Evolutionary conservation across 352 stramenopile species (phyloP).

Genomic region (Pythium volutum): DNA sequence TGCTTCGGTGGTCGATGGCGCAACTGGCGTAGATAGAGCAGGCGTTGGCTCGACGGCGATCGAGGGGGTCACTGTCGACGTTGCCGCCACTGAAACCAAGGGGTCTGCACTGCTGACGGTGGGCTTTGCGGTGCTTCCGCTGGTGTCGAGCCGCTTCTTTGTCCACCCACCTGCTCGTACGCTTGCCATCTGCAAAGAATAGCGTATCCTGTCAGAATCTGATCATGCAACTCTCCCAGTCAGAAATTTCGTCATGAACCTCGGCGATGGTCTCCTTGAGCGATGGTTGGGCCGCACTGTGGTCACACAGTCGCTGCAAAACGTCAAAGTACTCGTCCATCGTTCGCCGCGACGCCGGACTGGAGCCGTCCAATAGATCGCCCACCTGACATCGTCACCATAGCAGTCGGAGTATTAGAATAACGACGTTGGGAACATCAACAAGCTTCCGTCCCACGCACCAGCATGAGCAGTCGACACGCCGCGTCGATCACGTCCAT

Average conservation of each 20-base stretch:
- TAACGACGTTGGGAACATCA: background rate
- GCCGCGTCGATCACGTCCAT: constrained; percentile 64
- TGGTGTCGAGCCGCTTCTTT: constrained; percentile 41
- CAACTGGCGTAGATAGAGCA: too few species aligned
- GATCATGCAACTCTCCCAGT: background rate
- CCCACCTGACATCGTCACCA: constrained; percentile 44
- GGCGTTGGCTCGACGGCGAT: background rate
- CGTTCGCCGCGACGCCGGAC: constrained; percentile 70
- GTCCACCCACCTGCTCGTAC: constrained; percentile 50
- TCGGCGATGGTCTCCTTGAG: constrained; percentile 54
- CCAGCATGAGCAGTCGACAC: constrained; percentile 56
- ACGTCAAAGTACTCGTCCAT: constrained; percentile 86
- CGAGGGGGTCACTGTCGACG: background rate
- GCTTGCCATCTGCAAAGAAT: constrained; percentile 27
- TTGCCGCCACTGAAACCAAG: background rate
- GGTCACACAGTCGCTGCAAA: constrained; percentile 48
- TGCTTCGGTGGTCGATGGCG: background rate
- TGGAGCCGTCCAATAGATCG: constrained; percentile 77
- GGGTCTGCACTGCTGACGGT: background rate
- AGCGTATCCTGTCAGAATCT: background rate
- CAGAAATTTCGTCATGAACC: constrained; percentile 27
- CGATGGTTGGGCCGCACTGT: constrained; percentile 26
- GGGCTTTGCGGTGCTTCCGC: constrained; percentile 5
- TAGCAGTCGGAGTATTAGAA: background rate
- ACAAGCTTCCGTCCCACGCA: constrained; percentile 17